Evolutionary conservation across 306 rosid genomes (phyloP).

Genomic region (Vigna radiata): DNA sequence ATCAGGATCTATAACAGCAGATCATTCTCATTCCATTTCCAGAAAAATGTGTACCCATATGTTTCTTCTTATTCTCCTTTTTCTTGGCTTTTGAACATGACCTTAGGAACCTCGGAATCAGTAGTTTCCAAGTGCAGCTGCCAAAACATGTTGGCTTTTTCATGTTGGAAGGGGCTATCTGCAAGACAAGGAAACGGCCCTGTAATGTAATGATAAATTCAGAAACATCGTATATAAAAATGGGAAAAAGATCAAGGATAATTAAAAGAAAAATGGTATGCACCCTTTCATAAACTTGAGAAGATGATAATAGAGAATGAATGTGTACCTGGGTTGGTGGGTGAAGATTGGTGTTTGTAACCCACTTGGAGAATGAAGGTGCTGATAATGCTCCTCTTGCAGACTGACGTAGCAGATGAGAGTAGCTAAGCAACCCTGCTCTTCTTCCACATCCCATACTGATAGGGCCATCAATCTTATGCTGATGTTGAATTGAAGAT

Average conservation of each 20-base stretch:
- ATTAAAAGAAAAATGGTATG: too few species aligned
- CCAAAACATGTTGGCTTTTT: constrained; percentile 56
- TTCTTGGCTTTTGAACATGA: constrained; percentile 37
- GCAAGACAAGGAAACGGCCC: neutral
- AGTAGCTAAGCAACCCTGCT: constrained; percentile 73
- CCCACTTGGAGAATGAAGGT: constrained; percentile 40
- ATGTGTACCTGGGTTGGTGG: constrained; percentile 36
- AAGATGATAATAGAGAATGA: neutral
- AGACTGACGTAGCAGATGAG: constrained; percentile 63
- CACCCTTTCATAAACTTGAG: neutral
- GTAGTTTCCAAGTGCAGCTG: constrained; percentile 53
- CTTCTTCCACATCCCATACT: constrained; percentile 46
- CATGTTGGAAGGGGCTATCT: constrained; percentile 45
- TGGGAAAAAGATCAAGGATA: neutral
- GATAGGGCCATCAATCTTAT: constrained; percentile 37
- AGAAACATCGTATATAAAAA: neutral
- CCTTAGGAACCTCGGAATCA: constrained; percentile 54
- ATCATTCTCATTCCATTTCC: constrained; percentile 29
- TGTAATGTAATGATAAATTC: neutral
- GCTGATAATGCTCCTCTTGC: constrained; percentile 46
- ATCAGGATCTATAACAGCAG: neutral
- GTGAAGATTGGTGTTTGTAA: constrained; percentile 40
- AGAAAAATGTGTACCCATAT: constrained; percentile 24
- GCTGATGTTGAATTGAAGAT: constrained; percentile 46
- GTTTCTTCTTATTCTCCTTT: constrained; percentile 44